Evolutionary conservation across 371 early-diverging fungal species (phyloP).

Genomic region (Circinella minor): DNA sequence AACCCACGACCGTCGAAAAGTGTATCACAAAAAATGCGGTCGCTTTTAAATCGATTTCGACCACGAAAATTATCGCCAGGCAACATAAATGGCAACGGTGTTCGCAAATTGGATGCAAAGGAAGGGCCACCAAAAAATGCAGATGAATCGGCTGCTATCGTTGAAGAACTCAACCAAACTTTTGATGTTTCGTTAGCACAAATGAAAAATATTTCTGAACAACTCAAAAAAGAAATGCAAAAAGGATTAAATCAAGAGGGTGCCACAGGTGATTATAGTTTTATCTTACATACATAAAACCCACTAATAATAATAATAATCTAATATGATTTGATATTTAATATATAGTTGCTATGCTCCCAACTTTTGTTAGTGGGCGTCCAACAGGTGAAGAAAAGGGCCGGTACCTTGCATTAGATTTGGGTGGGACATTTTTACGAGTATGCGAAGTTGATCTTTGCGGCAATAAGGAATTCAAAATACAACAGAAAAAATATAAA

Average conservation of each 20-base stretch:
- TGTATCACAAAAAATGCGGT: not conserved
- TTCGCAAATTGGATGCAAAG: not conserved
- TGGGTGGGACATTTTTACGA: conserved; percentile 94
- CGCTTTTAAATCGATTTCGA: not conserved
- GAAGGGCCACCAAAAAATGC: not conserved
- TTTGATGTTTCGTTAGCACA: conserved; percentile 63
- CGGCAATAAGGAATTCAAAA: conserved; percentile 61
- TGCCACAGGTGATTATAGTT: conserved; percentile 39
- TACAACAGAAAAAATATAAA: conserved; percentile 79
- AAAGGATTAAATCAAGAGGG: conserved; percentile 72
- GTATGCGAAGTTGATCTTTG: conserved; percentile 82
- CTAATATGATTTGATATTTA: not conserved
- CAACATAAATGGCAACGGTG: not conserved
- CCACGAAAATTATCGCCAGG: not conserved
- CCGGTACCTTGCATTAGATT: conserved; percentile 86
- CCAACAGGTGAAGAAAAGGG: conserved; percentile 88
- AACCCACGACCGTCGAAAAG: not conserved
- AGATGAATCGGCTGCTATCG: conserved; percentile 5
- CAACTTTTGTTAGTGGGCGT: conserved; percentile 80
- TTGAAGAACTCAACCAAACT: conserved; percentile 6
- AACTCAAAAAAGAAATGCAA: conserved; percentile 75
- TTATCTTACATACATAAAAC: no score
- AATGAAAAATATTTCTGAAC: conserved; percentile 62
- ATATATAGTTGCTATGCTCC: conserved; percentile 63
- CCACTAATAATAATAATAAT: not conserved